These are phyloP conservation scores for Suillus spraguei DNA, from an alignment of 768 basidiomycete species.

Conservation along the genomic window DNA sequence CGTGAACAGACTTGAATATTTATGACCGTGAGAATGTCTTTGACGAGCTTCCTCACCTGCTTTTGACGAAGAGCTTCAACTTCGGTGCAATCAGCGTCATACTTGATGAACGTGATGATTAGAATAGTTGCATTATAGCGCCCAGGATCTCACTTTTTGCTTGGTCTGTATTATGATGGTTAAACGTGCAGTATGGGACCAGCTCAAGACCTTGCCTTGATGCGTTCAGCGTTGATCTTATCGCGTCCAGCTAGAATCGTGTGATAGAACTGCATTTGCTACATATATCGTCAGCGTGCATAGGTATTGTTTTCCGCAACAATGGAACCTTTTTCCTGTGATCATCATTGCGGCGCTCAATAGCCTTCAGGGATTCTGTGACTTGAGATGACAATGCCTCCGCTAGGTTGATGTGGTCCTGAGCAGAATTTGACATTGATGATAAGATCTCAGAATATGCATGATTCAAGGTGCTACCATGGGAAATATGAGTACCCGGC, in stretches of 20 bases:
- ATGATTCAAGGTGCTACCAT: conserved; percentile 65
- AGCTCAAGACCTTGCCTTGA: conserved; percentile 53
- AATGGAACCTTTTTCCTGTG: conserved; percentile 62
- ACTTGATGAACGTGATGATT: conserved; percentile 43
- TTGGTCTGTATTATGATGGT: conserved; percentile 26
- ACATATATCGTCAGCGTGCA: conserved; percentile 18
- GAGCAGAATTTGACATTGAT: conserved; percentile 59
- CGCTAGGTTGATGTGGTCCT: conserved; percentile 70
- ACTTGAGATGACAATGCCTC: conserved; percentile 62
- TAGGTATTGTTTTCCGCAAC: neutral
- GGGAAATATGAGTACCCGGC: conserved; percentile 18
- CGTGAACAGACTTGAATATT: conserved; percentile 41
- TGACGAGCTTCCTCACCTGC: conserved; percentile 46
- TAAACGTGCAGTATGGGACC: neutral
- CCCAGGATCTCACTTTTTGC: conserved; percentile 29
- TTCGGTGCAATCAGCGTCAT: conserved; percentile 77
- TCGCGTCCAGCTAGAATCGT: conserved; percentile 74
- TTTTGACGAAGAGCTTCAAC: conserved; percentile 77
- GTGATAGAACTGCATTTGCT: conserved; percentile 74
- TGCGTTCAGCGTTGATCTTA: conserved; percentile 62
- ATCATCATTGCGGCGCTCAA: conserved; percentile 67
- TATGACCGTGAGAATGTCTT: neutral
- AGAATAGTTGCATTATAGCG: conserved; percentile 11
- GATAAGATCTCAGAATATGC: conserved; percentile 70
- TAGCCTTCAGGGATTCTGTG: conserved; percentile 58